phyloP scores from a whole-genome alignment of 805 yeast genomes.

The Zygoascus biomembranicola region DNA sequence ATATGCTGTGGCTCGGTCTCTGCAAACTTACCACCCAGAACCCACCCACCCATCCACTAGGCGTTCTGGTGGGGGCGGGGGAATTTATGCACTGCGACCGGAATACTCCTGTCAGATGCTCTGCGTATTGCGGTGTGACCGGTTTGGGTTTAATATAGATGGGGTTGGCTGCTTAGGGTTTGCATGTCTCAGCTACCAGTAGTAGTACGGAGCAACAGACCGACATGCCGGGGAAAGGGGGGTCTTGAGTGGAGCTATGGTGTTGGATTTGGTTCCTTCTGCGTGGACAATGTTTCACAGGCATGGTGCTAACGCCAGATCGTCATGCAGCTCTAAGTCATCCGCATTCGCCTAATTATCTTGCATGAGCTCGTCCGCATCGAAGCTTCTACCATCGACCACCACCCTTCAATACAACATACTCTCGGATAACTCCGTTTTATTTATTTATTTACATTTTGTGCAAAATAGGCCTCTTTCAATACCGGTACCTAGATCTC shows the following conservation, averaged over 20 bases:
- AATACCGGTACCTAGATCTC: neutral
- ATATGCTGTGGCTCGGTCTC: neutral
- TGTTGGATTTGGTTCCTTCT: no score
- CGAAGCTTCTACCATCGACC: no score
- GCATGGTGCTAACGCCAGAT: no score
- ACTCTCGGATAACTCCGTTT: no score
- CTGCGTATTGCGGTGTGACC: neutral
- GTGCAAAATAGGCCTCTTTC: no score
- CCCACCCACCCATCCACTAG: neutral
- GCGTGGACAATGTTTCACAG: no score
- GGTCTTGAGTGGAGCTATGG: no score
- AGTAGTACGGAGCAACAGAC: no score
- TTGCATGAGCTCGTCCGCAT: neutral
- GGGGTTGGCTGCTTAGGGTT: neutral
- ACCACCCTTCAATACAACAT: no score
- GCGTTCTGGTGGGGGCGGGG: neutral
- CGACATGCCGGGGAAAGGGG: no score
- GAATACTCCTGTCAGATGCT: neutral
- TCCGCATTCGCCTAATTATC: neutral
- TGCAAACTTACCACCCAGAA: neutral
- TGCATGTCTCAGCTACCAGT: neutral
- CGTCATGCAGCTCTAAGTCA: neutral
- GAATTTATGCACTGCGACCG: neutral
- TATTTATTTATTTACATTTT: no score
- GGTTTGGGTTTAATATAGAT: neutral